Percentiles rank a stretch among this genome's conserved stretches.
Conservation (phyloP, 495 filamentous ascomycete species). For the Oleoguttula mirabilis region DNA sequence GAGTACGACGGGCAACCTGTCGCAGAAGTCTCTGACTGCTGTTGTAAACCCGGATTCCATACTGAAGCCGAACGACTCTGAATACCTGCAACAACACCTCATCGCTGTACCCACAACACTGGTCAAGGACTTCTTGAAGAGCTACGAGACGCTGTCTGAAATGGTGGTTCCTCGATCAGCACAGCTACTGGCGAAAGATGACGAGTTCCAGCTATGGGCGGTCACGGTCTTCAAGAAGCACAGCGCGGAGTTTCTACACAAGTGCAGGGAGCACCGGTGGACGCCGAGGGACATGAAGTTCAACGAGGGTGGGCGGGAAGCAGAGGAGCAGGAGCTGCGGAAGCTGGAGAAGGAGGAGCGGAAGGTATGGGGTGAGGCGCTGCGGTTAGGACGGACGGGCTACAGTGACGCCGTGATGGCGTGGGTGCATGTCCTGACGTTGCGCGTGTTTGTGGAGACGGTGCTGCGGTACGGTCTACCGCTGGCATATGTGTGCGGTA, state of each 20-base stretch:
- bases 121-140: conserved; percentile 74
- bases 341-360: conserved; percentile 65
- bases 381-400: conserved; percentile 70
- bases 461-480: conserved; percentile 89
- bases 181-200: conserved; percentile 60
- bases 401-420: conserved; percentile 94
- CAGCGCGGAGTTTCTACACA: conserved; percentile 71
- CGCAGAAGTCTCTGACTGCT: conserved; percentile 81
- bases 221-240: conserved; percentile 91
- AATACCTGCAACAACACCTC: conserved; percentile 93
- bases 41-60: conserved; percentile 60
- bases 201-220: conserved; percentile 76
- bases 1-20: conserved; percentile 86
- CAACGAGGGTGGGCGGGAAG: conserved; percentile 74
- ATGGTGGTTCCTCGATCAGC: conserved; percentile 87
- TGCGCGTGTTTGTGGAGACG: conserved; percentile 94
- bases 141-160: conserved; percentile 73
- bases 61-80: conserved; percentile 68
- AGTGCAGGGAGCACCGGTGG: conserved; percentile 82
- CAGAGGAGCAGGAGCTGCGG: conserved; percentile 74
- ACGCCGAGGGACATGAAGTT: conserved; percentile 90
- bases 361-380: conserved; percentile 82
- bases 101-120: conserved; percentile 68
- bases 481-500: conserved; percentile 68
- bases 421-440: conserved; percentile 79